Evolutionary conservation across 768 basidiomycete species (phyloP), one percentile per base, ranked within the genome.

Genomic region (Paxillus involutus): DNA sequence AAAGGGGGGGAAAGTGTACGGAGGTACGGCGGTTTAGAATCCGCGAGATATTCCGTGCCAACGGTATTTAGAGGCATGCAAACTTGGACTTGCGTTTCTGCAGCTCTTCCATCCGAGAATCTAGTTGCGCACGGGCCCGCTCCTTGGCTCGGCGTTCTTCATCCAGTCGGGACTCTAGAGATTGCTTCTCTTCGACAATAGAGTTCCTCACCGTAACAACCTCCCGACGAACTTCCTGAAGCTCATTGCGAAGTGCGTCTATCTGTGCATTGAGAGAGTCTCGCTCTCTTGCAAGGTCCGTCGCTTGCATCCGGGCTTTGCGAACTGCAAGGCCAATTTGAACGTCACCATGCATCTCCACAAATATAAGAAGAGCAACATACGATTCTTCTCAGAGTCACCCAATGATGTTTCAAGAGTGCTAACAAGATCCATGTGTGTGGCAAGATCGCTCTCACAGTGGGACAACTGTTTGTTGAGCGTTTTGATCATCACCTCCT

Each of bases 401-500:
- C 89, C 88, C 13, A 96, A 78, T 6, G 91, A 92, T 42, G 86
- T 81, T 73, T 96, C 92, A 24, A 96, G 78, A 10, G 87, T 90
- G 57, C 75, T 80, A 57, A 94, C 91, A 49, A 94, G 81, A 68
- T 96, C 91, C 82, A 94, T 92, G 64, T 95, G 92, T 26, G 89
- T 86, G 61, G 94, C 90, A 58, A 95, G 76, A 71, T 97, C 94
- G 57, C 80, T 83, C 73, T 97, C 94, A 65, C 92, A 94, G 68
- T 96, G 94, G n/a, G 84, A 85, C 45, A 97, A 69, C 70, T 94
- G 93, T 70, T 96, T 94, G 72, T 94, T 94, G 57, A 97, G 80
- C 21, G 90, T 94, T 72, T 91, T 90, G 75, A 96, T 91, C 88
- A 93, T 94, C 47, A 79, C 82, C 61, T 92, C 89, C 66, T 92